Conservation (phyloP, 2,329 filamentous ascomycete genomes). For the Herpotrichia juniperi region DNA sequence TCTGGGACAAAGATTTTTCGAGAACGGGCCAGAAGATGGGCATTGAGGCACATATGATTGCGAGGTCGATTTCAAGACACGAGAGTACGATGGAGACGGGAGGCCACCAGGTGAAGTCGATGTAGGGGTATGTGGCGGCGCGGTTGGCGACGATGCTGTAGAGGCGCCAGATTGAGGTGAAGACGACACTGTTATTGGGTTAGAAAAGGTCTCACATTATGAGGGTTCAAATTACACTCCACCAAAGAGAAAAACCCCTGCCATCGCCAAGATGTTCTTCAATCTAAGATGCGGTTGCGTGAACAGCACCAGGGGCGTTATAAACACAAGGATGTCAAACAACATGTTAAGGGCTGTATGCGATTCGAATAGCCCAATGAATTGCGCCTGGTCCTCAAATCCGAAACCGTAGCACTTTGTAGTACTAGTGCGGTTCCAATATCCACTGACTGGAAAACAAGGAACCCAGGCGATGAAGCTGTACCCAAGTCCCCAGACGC, state of each 20-base stretch:
- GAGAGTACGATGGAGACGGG: constrained; percentile 18
- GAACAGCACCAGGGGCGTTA: constrained; percentile 39
- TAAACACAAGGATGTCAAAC: constrained; percentile 40
- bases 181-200: constrained; percentile 30
- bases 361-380: constrained; percentile 31
- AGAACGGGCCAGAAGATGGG: constrained; percentile 26
- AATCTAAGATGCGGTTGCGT: constrained; percentile 27
- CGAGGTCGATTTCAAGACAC: constrained; percentile 22
- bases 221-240: constrained; percentile 24
- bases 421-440: constrained; percentile 26
- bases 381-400: constrained; percentile 19
- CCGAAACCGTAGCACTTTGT: constrained; percentile 36
- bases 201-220: constrained; percentile 5
- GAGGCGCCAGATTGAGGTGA: constrained; percentile 38
- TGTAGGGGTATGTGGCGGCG: constrained; percentile 36
- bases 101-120: constrained; percentile 17
- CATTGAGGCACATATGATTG: constrained; percentile 21
- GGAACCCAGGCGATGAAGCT: constrained; percentile 38
- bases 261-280: constrained; percentile 36
- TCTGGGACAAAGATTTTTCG: constrained; percentile 11
- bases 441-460: constrained; percentile 31
- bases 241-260: constrained; percentile 39
- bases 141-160: constrained; percentile 30
- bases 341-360: constrained; percentile 42
- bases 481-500: constrained; percentile 38